phyloP scores from a whole-genome alignment of 352 stramenopile genomes.

The Phytophthora kernoviae region DNA sequence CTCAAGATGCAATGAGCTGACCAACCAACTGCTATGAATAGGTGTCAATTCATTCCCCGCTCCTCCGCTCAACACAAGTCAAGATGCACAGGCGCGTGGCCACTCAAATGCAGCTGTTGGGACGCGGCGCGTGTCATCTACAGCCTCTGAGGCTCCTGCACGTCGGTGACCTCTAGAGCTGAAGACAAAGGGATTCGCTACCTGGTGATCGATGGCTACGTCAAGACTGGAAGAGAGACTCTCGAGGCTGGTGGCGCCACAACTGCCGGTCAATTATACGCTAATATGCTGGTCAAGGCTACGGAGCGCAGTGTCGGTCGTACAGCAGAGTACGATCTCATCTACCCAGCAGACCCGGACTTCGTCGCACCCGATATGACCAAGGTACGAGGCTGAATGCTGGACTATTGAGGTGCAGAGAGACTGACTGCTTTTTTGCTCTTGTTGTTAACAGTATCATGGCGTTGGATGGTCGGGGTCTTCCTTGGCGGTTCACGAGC shows the following conservation, averaged over 20 bases:
- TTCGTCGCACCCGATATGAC: constrained; percentile 58
- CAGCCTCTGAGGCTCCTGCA: constrained; percentile 10
- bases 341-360: constrained; percentile 62
- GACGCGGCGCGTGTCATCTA: constrained; percentile 1
- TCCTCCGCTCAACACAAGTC: background rate
- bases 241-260: constrained; percentile 65
- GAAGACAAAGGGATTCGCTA: constrained; percentile 41
- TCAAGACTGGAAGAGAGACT: constrained; percentile 55
- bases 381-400: constrained; percentile 32
- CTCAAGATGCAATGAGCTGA: background rate
- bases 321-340: constrained; percentile 58
- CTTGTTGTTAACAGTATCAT: constrained; percentile 54
- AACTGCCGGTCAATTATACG: constrained; percentile 75
- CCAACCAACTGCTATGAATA: no score
- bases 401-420: constrained; percentile 1
- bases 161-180: constrained; percentile 1
- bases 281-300: constrained; percentile 64
- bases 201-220: constrained; percentile 81
- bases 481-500: constrained; percentile 69
- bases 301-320: constrained; percentile 40
- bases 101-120: background rate
- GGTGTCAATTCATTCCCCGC: no score
- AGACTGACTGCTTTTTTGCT: constrained; percentile 5
- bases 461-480: constrained; percentile 79
- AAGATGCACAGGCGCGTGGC: constrained; percentile 21